Evolutionary conservation across 2,329 filamentous ascomycete genomes (phyloP), one percentile per base, ranked within the genome.

Genomic region (Talaromyces sp.): DNA sequence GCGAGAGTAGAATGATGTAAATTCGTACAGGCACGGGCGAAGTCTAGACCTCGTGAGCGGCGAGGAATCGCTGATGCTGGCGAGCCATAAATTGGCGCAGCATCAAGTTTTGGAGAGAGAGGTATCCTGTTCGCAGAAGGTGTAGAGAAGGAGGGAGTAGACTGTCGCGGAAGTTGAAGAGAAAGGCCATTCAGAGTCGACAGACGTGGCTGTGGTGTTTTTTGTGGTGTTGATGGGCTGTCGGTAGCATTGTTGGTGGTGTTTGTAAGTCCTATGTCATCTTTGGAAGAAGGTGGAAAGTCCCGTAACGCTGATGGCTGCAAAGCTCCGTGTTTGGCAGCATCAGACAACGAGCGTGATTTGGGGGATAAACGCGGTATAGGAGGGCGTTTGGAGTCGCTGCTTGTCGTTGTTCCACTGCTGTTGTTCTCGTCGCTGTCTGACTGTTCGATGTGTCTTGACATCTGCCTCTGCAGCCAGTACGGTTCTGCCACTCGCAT

Each of bases 1-100:
- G 94, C 93, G 9, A 98, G 85, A 0, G 91, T 98, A 17, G 94
- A 97, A 78, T 98, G 95, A 79, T 98, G 95, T 25, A 99, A 84
- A 74, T 93, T 96, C 11, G 94, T 97, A 68, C 92, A 95, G 11
- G 93, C 93, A 70, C 94, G 87, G 47, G 94, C 94, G 77, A 97
- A 98, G 79, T 98, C 94, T 67, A 97, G 83, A 50, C 94, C 94
- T 64, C 94, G 87, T 35, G 93, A 97, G 67, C 93, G 89, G 69
- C 94, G 88, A 19, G 94, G 94, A 8, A 98, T 85, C 56, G 96
- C 90, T 62, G 93, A 96, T 31, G 91, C 90, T 2, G 93, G 93
- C 1, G 92, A 94, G 49, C 90, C 90, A 80, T 96, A 97, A 57
- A 89, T 92, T 70, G 93, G 90, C 22, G 90, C 89, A 64, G 91